Evolutionary conservation across 164 flowering plant species (phyloP), one percentile per base, ranked within the genome.

Genomic region (Sextonia rubra): DNA sequence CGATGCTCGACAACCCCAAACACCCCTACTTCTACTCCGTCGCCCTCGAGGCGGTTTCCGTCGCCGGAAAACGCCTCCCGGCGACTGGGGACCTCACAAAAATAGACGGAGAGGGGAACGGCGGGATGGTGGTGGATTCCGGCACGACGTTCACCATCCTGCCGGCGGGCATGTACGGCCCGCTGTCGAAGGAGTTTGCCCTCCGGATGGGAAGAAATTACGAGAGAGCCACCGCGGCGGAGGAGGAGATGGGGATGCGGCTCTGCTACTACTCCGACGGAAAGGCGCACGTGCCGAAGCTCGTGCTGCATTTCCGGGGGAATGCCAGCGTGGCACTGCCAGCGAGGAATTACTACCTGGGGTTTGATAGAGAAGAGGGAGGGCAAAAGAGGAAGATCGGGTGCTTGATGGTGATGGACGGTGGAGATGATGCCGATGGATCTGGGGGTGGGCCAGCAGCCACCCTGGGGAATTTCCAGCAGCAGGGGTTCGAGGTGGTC

Each of bases 401-500:
- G 68, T 94, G 99, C 68, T 47, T 92, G 85, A 88, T 89, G 97
- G 1, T 94, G 85, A 88, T 92, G 95, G 76, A 86, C 90, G 98
- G 87, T 62, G 97, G 95, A 17, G 96, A 91, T 78, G 92, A 84
- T 49, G 73, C 47, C n/a, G 66, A 64, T 1, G 73, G 49, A 69
- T 93, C 86, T 64, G 29, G 72, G 0, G 84, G 88, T 74, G 98
- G 98, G 77, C 97, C 98, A 30, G 90, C 80, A 29, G 97, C 86
- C 23, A 82, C 86, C 2, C 74, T 94, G 12, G 99, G 99, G 47
- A 94, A 91, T 62, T 92, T 88, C 69, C 97, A 90, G 80, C 99
- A 94, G 69, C 99, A 94, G 74, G 97, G 97, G 69, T 91, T 94
- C 44, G 99, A 94, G 79, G 99, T 94, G 78, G 91, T 90, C 27